phyloP scores from a whole-genome alignment of 495 filamentous ascomycete genomes.

The Penicillium alfredii region DNA sequence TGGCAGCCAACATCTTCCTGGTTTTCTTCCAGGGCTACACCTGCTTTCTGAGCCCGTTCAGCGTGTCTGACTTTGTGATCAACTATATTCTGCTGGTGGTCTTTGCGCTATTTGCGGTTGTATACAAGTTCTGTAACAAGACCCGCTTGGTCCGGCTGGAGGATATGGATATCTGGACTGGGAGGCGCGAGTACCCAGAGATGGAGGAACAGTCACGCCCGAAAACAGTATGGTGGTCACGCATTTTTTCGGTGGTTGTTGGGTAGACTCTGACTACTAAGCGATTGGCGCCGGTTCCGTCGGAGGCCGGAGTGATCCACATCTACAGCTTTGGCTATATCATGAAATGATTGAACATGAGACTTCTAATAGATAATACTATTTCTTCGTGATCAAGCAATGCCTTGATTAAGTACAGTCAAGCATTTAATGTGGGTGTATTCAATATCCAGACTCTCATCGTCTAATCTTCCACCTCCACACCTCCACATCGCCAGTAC shows the following conservation, averaged over 20 bases:
- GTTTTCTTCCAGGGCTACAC: constrained; percentile 60
- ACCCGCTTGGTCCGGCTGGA: constrained; percentile 45
- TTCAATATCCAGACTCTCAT: no score
- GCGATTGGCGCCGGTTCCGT: not conserved
- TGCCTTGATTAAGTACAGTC: no score
- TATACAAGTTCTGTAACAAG: constrained; percentile 54
- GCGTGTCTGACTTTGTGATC: constrained; percentile 55
- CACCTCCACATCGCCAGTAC: no score
- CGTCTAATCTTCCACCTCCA: no score
- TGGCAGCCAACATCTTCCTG: constrained; percentile 56
- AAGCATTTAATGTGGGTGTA: no score
- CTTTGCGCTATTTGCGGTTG: constrained; percentile 53
- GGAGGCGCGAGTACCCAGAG: constrained; percentile 38
- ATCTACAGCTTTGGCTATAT: no score
- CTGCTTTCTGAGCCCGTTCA: constrained; percentile 50
- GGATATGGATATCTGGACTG: constrained; percentile 57
- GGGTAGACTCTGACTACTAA: no score
- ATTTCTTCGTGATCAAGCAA: no score
- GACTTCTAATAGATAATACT: no score
- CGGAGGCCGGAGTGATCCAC: not conserved
- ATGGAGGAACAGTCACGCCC: constrained; percentile 6
- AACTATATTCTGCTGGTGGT: constrained; percentile 64
- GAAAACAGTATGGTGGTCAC: constrained; percentile 14
- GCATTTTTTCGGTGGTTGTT: constrained; percentile 19
- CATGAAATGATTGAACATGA: no score